Evolutionary conservation across 2,329 filamentous ascomycete genomes (phyloP), one percentile per base, ranked within the genome.

Genomic region (Graphiopsis chlorocephala): DNA sequence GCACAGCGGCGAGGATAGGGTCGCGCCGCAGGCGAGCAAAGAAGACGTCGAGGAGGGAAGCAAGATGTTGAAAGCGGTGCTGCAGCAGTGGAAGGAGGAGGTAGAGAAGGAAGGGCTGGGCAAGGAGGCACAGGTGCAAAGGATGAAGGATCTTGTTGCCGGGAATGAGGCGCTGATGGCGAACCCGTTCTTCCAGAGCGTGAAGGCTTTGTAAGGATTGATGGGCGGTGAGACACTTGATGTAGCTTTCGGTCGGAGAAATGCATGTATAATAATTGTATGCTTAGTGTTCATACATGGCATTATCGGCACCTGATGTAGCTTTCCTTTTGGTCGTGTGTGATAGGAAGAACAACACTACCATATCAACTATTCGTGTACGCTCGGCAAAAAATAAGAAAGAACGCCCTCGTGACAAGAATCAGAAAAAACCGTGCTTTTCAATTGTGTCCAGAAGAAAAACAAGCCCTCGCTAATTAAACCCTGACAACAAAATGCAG

Each of bases 21-120:
- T 31, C 6, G 31, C 31, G 48, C 35, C 85, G 50, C 80, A 86
- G 70, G 92, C 92, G 75, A 90, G 85, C 68, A 93, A 92, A 72
- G 86, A 93, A 68, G 93, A 99, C 70, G 90, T 98, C 0, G 93
- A 97, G 72, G 87, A 94, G 75, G 95, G 95, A 8, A 97, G 90
- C 75, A 85, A 85, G 26, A 80, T 96, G 78, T 82, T 99, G 57
- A 98, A 98, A 80, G 86, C 89, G 55, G 84, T 97, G 74, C 79
- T 99, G 65, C 79, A 90, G 47, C 85, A 87, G 75, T 99, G 95
- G 95, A 97, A 96, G 82, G 84, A 86, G 61, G 82, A 86, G 69
- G 82, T 87, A 10, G 74, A 76, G 64, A 65, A 63, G 7, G 89
- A 94, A 75, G 86, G 87, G 12, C 80, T 86, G 65, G 65, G 68